These are phyloP conservation scores for Phytophthora megakarya DNA, from an alignment of 352 stramenopile species.

Conservation along the genomic window DNA sequence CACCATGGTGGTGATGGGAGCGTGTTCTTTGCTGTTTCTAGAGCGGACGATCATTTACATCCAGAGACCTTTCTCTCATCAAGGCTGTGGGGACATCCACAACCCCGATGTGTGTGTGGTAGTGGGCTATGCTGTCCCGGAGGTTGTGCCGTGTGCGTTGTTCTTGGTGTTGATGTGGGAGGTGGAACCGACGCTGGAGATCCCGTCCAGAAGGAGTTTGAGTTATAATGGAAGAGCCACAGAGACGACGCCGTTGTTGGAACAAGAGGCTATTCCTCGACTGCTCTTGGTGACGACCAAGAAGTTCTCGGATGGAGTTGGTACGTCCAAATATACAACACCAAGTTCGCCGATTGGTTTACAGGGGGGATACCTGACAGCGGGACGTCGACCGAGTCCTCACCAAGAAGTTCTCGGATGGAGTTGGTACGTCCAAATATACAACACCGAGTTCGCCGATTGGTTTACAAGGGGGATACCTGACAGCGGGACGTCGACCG, in stretches of 20 bases:
- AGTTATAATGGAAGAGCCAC: slow-evolving; percentile 43
- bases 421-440: slow-evolving; percentile 3
- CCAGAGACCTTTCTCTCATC: slow-evolving; percentile 75
- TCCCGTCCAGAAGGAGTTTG: slow-evolving; percentile 57
- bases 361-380: slow-evolving; percentile 27
- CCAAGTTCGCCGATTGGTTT: slow-evolving; percentile 21
- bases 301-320: not conserved
- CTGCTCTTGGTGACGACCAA: slow-evolving; percentile 24
- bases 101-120: slow-evolving; percentile 69
- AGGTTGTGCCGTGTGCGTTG: slow-evolving; percentile 73
- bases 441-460: slow-evolving; percentile 20
- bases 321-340: slow-evolving; percentile 1
- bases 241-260: slow-evolving; percentile 60
- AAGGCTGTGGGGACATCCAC: slow-evolving; percentile 67
- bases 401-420: slow-evolving; percentile 6
- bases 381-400: too few species aligned
- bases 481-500: slow-evolving; percentile 39
- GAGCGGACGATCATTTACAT: slow-evolving; percentile 83
- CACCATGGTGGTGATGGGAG: slow-evolving; percentile 72
- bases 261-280: slow-evolving; percentile 31
- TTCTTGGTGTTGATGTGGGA: slow-evolving; percentile 90
- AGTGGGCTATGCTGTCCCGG: slow-evolving; percentile 72
- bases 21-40: slow-evolving; percentile 69
- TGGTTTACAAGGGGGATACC: slow-evolving; percentile 22
- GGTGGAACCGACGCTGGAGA: slow-evolving; percentile 73